Percentiles rank a stretch among this genome's conserved stretches.
These are phyloP conservation scores for Dothidotthia symphoricarpi DNA, from an alignment of 2,329 filamentous ascomycete species.

Conservation along the genomic window DNA sequence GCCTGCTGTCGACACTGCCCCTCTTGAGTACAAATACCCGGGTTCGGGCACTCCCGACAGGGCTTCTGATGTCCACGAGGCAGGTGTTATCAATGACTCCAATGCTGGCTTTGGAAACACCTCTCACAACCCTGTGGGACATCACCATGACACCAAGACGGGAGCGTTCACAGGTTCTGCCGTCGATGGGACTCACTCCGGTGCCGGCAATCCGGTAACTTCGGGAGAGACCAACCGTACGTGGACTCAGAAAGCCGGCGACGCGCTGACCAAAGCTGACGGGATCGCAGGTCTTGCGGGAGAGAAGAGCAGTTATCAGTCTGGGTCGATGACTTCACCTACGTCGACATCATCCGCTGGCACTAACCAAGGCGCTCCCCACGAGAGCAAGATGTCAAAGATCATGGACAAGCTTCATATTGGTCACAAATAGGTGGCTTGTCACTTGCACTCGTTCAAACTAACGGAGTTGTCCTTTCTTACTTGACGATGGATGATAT, in stretches of 20 bases:
- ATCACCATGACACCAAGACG: conserved; percentile 8
- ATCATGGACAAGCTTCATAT: conserved; percentile 69
- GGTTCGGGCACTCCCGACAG: conserved; percentile 10
- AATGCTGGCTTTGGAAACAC: conserved; percentile 23
- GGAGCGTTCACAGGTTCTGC: no score
- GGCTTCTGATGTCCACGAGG: conserved; percentile 16
- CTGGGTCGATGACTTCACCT: conserved; percentile 21
- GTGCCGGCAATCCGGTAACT: conserved; percentile 64
- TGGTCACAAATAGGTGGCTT: conserved; percentile 28
- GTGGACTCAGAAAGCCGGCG: conserved; percentile 23
- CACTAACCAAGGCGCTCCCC: conserved; percentile 15
- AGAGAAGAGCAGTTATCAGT: conserved; percentile 50
- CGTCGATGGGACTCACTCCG: conserved; percentile 42
- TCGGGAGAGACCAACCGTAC: conserved; percentile 55
- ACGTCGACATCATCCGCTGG: conserved; percentile 15
- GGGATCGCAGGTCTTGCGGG: conserved; percentile 52
- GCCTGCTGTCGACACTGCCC: neutral
- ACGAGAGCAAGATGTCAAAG: conserved; percentile 55
- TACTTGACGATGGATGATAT: conserved; percentile 9
- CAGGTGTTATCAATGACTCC: conserved; percentile 11
- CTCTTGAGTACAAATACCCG: conserved; percentile 1
- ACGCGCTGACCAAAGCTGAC: conserved; percentile 36
- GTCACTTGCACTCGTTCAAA: no score
- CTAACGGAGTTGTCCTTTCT: neutral
- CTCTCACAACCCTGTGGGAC: conserved; percentile 42